Conservation (phyloP, 345 rosid species). For the Gossypium stocksii region DNA sequence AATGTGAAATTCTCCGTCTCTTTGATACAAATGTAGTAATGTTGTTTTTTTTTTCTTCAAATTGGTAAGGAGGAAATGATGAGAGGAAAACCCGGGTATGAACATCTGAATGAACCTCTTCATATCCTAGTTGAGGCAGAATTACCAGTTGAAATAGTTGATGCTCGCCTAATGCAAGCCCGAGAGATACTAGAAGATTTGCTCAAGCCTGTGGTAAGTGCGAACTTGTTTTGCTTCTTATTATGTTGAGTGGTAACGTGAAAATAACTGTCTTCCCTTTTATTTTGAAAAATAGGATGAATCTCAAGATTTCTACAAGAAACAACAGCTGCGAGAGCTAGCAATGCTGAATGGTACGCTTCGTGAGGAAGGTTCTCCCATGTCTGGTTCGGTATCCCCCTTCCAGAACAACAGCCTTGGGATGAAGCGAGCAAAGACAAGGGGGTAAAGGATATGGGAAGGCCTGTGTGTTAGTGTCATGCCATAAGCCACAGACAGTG, state of each 20-base stretch:
- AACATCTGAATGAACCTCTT: constrained; percentile 90
- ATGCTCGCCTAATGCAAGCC: constrained; percentile 86
- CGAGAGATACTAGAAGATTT: constrained; percentile 88
- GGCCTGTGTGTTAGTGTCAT: constrained; percentile 26
- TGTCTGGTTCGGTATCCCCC: constrained; percentile 91
- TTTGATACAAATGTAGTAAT: not conserved
- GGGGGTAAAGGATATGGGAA: constrained; percentile 45
- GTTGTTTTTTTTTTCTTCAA: not conserved
- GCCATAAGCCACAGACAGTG: constrained; percentile 28
- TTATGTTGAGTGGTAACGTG: not conserved
- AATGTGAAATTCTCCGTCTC: not conserved
- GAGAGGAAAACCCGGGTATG: constrained; percentile 96
- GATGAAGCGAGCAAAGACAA: constrained; percentile 94
- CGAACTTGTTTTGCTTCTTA: not conserved
- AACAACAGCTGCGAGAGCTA: constrained; percentile 93
- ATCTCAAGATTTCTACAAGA: constrained; percentile 88
- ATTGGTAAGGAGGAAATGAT: constrained; percentile 75
- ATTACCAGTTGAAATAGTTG: constrained; percentile 81
- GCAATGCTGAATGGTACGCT: constrained; percentile 89
- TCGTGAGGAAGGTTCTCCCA: constrained; percentile 88
- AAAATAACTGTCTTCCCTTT: not conserved
- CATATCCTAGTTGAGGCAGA: constrained; percentile 94
- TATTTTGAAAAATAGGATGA: constrained; percentile 51
- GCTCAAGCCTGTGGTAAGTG: constrained; percentile 76
- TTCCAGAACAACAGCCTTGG: constrained; percentile 70